Percentiles rank a stretch among this genome's conserved stretches.
Conservation (phyloP, 1,284 basidiomycete genomes). For the Ceratobasidium sp. region DNA sequence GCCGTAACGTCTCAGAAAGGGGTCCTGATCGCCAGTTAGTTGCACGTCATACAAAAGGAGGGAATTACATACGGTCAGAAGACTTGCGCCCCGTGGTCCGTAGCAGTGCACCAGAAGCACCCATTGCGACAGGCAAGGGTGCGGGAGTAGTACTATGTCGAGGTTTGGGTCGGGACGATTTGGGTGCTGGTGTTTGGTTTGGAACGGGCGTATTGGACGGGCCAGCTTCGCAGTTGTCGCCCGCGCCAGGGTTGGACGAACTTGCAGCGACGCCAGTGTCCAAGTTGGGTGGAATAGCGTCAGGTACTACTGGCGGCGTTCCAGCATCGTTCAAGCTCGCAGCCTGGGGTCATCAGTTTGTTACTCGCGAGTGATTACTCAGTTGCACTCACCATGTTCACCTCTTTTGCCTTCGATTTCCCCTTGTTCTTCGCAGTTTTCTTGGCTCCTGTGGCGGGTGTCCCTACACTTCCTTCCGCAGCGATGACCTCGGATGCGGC, state of each 20-base stretch:
- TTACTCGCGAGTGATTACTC: background rate
- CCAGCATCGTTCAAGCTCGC: slow-evolving; percentile 3
- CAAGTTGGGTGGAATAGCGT: slow-evolving; percentile 13
- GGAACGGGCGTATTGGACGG: slow-evolving; percentile 19
- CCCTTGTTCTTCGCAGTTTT: slow-evolving; percentile 29
- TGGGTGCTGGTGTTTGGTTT: slow-evolving; percentile 29
- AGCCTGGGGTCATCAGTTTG: background rate
- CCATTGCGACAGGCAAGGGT: slow-evolving; percentile 41
- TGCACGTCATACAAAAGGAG: background rate
- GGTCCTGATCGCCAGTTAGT: slow-evolving; percentile 25
- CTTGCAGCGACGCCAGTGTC: slow-evolving; percentile 5
- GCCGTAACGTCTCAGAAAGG: slow-evolving; percentile 33
- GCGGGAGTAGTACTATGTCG: slow-evolving; percentile 41
- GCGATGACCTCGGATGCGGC: background rate
- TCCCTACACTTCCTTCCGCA: background rate
- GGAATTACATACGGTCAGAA: slow-evolving; percentile 30
- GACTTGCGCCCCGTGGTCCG: slow-evolving; percentile 32
- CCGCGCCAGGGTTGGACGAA: slow-evolving; percentile 27
- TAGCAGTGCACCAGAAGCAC: slow-evolving; percentile 32
- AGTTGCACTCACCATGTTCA: background rate
- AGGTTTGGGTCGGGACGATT: slow-evolving; percentile 32
- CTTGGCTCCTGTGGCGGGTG: background rate
- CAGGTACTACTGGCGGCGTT: background rate
- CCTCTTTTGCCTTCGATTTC: slow-evolving; percentile 21
- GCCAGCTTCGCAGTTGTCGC: background rate